A percentile compares a stretch with the other conserved stretches of the same genome.
phyloP scores from a whole-genome alignment of 140 eudicot species.

The Artemisia princeps region DNA sequence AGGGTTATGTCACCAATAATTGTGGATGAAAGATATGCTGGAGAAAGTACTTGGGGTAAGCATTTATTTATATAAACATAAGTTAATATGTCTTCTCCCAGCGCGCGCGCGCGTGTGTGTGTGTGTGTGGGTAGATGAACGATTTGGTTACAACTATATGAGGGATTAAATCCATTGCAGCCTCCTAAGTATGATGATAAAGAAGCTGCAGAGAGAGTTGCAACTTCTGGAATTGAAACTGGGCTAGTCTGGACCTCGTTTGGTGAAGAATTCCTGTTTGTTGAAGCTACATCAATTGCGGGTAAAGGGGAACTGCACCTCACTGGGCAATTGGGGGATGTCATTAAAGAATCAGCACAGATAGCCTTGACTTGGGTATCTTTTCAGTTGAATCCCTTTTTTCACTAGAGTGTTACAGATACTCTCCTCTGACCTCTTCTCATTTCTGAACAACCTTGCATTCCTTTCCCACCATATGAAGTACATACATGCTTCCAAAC shows the following conservation, averaged over 20 bases:
- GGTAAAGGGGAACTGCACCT: conserved; percentile 94
- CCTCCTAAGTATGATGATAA: conserved; percentile 91
- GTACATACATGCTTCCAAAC: too few relatives aligned
- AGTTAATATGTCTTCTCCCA: background rate
- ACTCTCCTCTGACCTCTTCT: too few relatives aligned
- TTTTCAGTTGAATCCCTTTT: background rate
- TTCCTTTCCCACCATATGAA: too few relatives aligned
- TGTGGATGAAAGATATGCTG: conserved; percentile 77
- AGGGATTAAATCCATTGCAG: conserved; percentile 30
- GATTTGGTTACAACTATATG: background rate
- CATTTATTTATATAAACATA: conserved; percentile 13
- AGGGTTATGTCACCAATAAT: conserved; percentile 55
- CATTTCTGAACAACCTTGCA: too few relatives aligned
- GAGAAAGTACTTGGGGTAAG: conserved; percentile 93
- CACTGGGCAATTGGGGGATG: conserved; percentile 97
- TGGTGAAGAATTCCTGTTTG: conserved; percentile 95
- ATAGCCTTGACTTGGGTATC: conserved; percentile 96
- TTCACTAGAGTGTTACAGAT: too few relatives aligned
- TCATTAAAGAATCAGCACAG: conserved; percentile 95
- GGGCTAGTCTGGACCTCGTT: conserved; percentile 94
- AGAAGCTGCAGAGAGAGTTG: conserved; percentile 82
- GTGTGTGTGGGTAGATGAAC: background rate
- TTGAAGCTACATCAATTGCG: conserved; percentile 77
- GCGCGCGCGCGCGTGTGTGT: background rate
- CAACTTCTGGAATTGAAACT: conserved; percentile 77